These are phyloP conservation scores for Catenaria anguillulae DNA, from an alignment of 371 early-diverging fungal species.

Conservation along the genomic window DNA sequence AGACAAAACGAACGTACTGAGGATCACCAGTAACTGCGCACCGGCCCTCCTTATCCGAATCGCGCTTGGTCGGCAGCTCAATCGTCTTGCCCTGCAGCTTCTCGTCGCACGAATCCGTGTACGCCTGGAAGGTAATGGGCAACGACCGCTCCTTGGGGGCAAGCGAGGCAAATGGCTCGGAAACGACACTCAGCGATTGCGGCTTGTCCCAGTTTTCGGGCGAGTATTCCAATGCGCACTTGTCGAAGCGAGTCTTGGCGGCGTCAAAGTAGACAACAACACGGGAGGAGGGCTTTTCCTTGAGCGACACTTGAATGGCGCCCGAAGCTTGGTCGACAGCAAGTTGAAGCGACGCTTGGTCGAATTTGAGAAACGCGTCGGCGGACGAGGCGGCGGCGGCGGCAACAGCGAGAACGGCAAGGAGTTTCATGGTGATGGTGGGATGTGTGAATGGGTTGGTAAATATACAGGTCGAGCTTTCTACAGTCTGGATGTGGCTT, in stretches of 20 bases:
- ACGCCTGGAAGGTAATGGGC: background rate
- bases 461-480: no score
- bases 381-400: no score
- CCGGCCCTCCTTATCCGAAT: background rate
- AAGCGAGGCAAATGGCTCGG: background rate
- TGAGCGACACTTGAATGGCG: background rate
- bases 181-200: background rate
- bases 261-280: constrained; percentile 1
- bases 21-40: background rate
- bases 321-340: no score
- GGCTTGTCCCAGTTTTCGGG: background rate
- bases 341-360: no score
- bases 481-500: no score
- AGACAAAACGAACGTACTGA: background rate
- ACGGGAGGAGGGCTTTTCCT: background rate
- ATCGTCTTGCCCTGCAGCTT: background rate
- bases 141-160: background rate
- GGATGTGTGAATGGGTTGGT: no score
- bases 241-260: background rate
- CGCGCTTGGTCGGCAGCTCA: background rate
- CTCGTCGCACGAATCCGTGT: background rate
- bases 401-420: no score
- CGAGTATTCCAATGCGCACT: background rate
- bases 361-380: no score
- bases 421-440: no score